Evolutionary conservation across 1,284 basidiomycete species (phyloP).

Genomic region (Irpex lacteus): DNA sequence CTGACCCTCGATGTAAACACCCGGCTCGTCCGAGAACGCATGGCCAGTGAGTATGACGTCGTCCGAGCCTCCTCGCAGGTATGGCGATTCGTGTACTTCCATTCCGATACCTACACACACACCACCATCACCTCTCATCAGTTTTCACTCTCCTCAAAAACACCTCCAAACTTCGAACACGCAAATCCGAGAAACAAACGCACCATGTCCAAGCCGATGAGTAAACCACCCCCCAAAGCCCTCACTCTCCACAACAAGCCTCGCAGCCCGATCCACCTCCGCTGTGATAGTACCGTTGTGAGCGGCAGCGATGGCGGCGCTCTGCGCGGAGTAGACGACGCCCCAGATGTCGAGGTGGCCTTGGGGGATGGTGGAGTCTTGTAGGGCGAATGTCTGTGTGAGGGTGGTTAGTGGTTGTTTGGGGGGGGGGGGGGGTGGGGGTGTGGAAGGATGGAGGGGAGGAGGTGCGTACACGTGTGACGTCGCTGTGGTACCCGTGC

Average conservation of each 20-base stretch:
- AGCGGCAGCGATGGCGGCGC: constrained; percentile 48
- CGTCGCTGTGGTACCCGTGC: constrained; percentile 75
- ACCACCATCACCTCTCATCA: too few relatives aligned
- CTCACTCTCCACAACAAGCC: constrained; percentile 42
- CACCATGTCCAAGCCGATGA: constrained; percentile 78
- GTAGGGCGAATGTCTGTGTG: constrained; percentile 66
- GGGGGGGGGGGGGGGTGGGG: neutral
- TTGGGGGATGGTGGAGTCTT: constrained; percentile 50
- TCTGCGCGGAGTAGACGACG: constrained; percentile 65
- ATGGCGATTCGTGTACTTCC: constrained; percentile 80
- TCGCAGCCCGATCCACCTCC: constrained; percentile 66
- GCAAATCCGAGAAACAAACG: constrained; percentile 20
- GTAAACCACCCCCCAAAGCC: constrained; percentile 71
- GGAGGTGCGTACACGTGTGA: constrained; percentile 68
- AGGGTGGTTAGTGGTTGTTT: constrained; percentile 15
- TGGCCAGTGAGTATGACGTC: constrained; percentile 62
- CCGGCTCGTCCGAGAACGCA: constrained; percentile 82
- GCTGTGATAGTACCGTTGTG: constrained; percentile 48
- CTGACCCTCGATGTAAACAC: constrained; percentile 76
- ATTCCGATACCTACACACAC: constrained; percentile 87
- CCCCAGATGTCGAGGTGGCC: constrained; percentile 66
- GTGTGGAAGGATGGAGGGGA: neutral
- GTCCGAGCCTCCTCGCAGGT: constrained; percentile 67
- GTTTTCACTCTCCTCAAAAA: too few relatives aligned
- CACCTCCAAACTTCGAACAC: constrained; percentile 34